phyloP scores from a whole-genome alignment of 305 asterid genomes.

The Rubia balearica region DNA sequence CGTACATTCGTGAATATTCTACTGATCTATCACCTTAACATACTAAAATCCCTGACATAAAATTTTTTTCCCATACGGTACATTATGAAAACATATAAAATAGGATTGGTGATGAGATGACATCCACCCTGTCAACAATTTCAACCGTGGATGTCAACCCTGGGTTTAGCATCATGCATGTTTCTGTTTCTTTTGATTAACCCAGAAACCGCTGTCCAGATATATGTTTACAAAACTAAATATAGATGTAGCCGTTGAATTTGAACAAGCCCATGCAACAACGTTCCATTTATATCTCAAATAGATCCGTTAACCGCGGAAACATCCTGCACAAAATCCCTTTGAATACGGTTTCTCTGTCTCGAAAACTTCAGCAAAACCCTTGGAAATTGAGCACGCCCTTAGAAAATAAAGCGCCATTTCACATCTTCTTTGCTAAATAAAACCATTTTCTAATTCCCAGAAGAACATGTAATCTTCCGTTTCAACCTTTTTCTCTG shows the following conservation, averaged over 20 bases:
- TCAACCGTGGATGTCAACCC: neutral
- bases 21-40: too few species aligned
- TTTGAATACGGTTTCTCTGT: neutral
- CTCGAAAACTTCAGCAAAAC: conserved; percentile 2
- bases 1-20: too few species aligned
- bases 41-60: too few species aligned
- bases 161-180: neutral
- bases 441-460: neutral
- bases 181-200: neutral
- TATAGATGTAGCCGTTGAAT: too few species aligned
- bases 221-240: neutral
- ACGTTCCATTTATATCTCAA: conserved; percentile 14
- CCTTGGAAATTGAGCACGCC: conserved; percentile 41
- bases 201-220: conserved; percentile 7
- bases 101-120: neutral
- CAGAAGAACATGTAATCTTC: neutral
- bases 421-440: neutral
- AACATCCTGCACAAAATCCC: conserved; percentile 23
- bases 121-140: neutral
- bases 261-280: neutral
- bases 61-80: too few species aligned
- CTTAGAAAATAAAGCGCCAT: neutral
- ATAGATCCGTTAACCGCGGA: conserved; percentile 55
- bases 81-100: too few species aligned
- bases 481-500: neutral